These are phyloP conservation scores for Asterionellopsis glacialis DNA, from an alignment of 108 stramenopile species.

Conservation along the genomic window DNA sequence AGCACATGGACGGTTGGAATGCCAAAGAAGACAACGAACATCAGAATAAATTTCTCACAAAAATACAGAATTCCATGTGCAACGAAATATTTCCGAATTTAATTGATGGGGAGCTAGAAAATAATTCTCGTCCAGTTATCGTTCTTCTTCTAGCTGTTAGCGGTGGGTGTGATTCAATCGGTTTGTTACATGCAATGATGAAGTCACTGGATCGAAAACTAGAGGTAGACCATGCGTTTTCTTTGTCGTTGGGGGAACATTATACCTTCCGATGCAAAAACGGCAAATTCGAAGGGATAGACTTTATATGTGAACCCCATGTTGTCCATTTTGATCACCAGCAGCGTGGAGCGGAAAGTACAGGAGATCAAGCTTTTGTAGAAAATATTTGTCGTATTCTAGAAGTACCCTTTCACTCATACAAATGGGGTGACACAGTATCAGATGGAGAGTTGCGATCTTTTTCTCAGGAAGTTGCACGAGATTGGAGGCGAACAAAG, in stretches of 20 bases:
- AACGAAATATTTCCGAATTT: neutral
- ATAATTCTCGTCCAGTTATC: slow-evolving; percentile 1
- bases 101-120: neutral
- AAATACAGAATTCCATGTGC: neutral
- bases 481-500: slow-evolving; percentile 63
- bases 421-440: slow-evolving; percentile 43
- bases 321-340: slow-evolving; percentile 86
- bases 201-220: slow-evolving; percentile 18
- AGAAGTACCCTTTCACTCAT: slow-evolving; percentile 50
- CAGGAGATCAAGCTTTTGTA: slow-evolving; percentile 61
- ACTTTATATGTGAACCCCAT: neutral
- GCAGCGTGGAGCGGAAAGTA: slow-evolving; percentile 64
- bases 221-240: neutral
- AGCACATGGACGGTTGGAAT: too few relatives aligned
- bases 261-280: too few relatives aligned
- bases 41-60: neutral
- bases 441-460: slow-evolving; percentile 6
- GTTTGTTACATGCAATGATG: slow-evolving; percentile 63
- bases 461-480: slow-evolving; percentile 79
- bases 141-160: slow-evolving; percentile 68
- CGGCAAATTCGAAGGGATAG: too few relatives aligned
- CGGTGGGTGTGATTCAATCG: slow-evolving; percentile 89
- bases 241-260: neutral
- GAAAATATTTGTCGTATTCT: slow-evolving; percentile 38
- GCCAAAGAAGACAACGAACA: too few relatives aligned